phyloP scores from a whole-genome alignment of 2,329 filamentous ascomycete species.

The Monilinia laxa region DNA sequence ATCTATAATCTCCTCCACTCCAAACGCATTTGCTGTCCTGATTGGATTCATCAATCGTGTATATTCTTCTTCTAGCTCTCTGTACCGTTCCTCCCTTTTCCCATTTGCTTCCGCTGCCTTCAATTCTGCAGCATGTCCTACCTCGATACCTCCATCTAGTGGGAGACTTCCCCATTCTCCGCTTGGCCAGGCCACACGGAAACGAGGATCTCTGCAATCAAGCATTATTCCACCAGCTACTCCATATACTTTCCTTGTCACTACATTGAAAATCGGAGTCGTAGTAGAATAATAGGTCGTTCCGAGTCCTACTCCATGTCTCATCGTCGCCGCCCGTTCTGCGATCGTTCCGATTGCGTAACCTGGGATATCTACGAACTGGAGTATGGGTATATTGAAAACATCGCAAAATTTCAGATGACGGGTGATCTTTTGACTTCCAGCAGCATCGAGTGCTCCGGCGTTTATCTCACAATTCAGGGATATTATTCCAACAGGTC shows the following conservation, averaged over 20 bases:
- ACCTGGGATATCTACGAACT: conserved; percentile 62
- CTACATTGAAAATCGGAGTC: conserved; percentile 61
- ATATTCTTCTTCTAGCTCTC: conserved; percentile 60
- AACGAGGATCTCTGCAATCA: conserved; percentile 58
- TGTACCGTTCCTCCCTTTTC: conserved; percentile 51
- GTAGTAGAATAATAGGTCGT: conserved; percentile 63
- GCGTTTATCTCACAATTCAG: conserved; percentile 61
- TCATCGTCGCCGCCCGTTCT: conserved; percentile 63
- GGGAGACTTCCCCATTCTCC: conserved; percentile 63
- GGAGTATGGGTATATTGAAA: conserved; percentile 63
- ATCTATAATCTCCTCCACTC: conserved; percentile 64
- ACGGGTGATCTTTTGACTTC: conserved; percentile 59
- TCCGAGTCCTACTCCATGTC: conserved; percentile 60
- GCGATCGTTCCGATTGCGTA: conserved; percentile 64
- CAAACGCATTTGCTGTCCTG: conserved; percentile 62
- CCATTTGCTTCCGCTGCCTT: conserved; percentile 53
- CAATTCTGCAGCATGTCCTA: conserved; percentile 60
- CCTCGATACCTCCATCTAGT: conserved; percentile 63
- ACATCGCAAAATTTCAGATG: conserved; percentile 64
- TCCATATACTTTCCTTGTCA: conserved; percentile 60
- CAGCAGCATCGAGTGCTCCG: conserved; percentile 59
- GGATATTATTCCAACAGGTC: conserved; percentile 58
- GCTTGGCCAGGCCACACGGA: conserved; percentile 62
- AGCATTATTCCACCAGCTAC: conserved; percentile 66
- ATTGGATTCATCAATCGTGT: conserved; percentile 63